phyloP scores from a whole-genome alignment of 2,329 filamentous ascomycete genomes.

The Botrytis fragariae region DNA sequence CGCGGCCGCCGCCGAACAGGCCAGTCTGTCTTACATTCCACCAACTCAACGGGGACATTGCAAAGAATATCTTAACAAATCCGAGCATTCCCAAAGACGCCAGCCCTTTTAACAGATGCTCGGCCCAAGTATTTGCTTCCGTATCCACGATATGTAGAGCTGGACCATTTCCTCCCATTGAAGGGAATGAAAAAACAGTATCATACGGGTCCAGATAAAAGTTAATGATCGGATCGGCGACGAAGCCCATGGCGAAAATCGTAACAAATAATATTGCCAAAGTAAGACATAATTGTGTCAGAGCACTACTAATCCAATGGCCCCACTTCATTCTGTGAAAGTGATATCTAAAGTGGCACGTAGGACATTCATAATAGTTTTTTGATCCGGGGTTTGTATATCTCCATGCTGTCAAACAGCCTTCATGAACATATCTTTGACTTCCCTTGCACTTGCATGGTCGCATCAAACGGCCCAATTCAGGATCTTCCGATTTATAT shows the following conservation, averaged over 20 bases:
- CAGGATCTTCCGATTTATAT: constrained; percentile 72
- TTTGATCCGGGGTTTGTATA: constrained; percentile 65
- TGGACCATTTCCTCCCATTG: constrained; percentile 44
- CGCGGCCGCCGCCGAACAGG: constrained; percentile 50
- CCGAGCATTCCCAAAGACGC: constrained; percentile 87
- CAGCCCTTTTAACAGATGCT: constrained; percentile 86
- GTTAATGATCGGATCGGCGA: constrained; percentile 90
- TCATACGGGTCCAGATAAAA: constrained; percentile 78
- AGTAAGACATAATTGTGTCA: constrained; percentile 69
- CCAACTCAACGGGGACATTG: constrained; percentile 73
- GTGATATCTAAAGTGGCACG: constrained; percentile 80
- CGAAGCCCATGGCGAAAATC: constrained; percentile 82
- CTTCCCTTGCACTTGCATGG: constrained; percentile 94
- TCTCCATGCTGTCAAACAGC: constrained; percentile 81
- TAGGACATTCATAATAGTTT: constrained; percentile 85
- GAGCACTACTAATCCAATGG: constrained; percentile 63
- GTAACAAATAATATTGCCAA: constrained; percentile 65
- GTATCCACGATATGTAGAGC: constrained; percentile 44
- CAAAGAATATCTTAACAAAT: constrained; percentile 75
- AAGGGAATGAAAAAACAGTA: constrained; percentile 50
- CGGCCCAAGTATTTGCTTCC: constrained; percentile 63
- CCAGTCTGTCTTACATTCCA: constrained; percentile 67
- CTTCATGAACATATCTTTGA: constrained; percentile 91
- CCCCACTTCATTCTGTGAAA: constrained; percentile 76
- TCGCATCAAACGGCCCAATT: constrained; percentile 74